Base-by-base conservation (phyloP, 805 yeast genomes). In the Saccharomycopsis fermentans region DNA sequence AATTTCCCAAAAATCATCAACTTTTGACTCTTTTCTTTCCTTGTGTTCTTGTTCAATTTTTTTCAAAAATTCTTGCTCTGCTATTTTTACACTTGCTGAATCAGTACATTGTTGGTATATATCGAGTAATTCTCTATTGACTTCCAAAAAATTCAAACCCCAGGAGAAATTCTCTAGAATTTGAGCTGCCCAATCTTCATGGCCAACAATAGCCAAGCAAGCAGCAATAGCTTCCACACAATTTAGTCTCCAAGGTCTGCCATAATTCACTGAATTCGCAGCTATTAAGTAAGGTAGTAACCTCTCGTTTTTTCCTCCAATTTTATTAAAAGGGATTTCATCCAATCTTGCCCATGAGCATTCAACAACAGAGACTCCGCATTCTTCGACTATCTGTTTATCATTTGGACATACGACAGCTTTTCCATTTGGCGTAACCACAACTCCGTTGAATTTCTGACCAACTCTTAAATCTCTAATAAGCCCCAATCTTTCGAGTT, bases 141-240 rank as follows among this genome's bases (percentile, higher is more conserved):
- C 81, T 56, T 86, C 83, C 65, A 94, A 71, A 65, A 94, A 94
- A 0, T 87, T 84, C n/a, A 81, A 79, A 1, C 99, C 99, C 96
- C 97, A 94, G 1, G 95, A 84, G 67, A 94, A 94, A 67, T 91
- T 82, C 54, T 81, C 77, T 62, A 94, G 71, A 17, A 92, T 76
- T 61, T 81, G 78, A 21, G 77, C 80, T 0, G 99, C 98, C 96
- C 95, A 90, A 63, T 91, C 97, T 51, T 74, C 73, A 63, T 83
- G 91, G 0, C 97, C 98, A 1, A 90, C 92, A 59, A 94, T 91
- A 1, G 96, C 96, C 68, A 94, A 86, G 67, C 97, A 90, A 0
- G 99, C 98, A 1, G 99, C 99, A 43, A 94, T 73, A 0, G 99
- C 99, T 69, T 94, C 99, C 5, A 90, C 99, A 71, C 99, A 94